phyloP scores from a whole-genome alignment of 306 rosid genomes.

The Oxytropis ochrocephala region DNA sequence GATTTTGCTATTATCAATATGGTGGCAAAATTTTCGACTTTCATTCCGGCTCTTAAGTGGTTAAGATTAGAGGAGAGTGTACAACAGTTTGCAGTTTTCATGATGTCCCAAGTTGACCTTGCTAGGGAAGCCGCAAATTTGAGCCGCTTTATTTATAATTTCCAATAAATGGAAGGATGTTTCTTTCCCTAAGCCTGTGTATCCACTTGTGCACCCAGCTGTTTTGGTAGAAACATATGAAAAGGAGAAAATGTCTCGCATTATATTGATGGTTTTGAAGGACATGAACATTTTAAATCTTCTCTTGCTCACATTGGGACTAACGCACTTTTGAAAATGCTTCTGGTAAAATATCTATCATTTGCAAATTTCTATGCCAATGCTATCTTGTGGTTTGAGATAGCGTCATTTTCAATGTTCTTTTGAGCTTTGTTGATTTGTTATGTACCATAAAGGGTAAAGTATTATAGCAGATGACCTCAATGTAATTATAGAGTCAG shows the following conservation, averaged over 20 bases:
- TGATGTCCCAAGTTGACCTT: slow-evolving; percentile 99
- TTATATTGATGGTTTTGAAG: slow-evolving; percentile 78
- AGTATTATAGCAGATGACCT: too few species aligned
- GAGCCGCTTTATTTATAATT: slow-evolving; percentile 92
- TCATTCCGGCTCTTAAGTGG: too few species aligned
- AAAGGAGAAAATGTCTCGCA: slow-evolving; percentile 80
- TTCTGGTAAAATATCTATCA: slow-evolving; percentile 59
- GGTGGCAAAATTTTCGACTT: too few species aligned
- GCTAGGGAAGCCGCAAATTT: slow-evolving; percentile 99
- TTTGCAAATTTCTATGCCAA: slow-evolving; percentile 4
- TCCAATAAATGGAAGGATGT: slow-evolving; percentile 93
- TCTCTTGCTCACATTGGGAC: slow-evolving; percentile 98
- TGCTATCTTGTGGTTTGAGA: slow-evolving; percentile 1
- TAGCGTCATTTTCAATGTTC: too few species aligned
- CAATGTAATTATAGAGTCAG: too few species aligned
- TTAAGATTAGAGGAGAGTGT: too few species aligned
- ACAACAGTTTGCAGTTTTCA: slow-evolving; percentile 96
- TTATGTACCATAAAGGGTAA: too few species aligned
- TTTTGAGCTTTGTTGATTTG: too few species aligned
- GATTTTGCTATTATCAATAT: too few species aligned
- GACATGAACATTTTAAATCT: slow-evolving; percentile 68
- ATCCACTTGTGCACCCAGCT: slow-evolving; percentile 96
- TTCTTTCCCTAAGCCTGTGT: slow-evolving; percentile 94
- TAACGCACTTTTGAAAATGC: slow-evolving; percentile 97
- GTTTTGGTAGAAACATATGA: slow-evolving; percentile 95